Conservation (phyloP, 2,329 filamentous ascomycete species). For the Claviceps capensis region DNA sequence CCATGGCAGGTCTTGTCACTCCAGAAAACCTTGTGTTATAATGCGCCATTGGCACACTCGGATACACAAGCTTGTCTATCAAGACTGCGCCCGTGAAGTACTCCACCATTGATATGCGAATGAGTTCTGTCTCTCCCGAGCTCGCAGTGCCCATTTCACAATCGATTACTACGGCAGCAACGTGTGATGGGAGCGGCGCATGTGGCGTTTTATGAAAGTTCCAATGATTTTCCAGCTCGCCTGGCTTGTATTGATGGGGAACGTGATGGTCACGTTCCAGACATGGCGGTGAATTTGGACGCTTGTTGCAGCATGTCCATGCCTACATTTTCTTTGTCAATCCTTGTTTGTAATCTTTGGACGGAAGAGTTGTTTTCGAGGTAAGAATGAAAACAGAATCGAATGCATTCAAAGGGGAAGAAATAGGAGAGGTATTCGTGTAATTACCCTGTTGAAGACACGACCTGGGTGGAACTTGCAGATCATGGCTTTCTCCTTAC, state of each 20-base stretch:
- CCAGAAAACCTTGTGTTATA: constrained; percentile 38
- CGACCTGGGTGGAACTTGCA: constrained; percentile 18
- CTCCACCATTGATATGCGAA: constrained; percentile 37
- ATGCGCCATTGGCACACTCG: constrained; percentile 30
- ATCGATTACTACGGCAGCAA: constrained; percentile 30
- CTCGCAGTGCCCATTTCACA: constrained; percentile 40
- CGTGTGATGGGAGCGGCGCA: not conserved
- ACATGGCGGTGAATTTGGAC: constrained; percentile 13
- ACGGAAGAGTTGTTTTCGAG: too few relatives aligned
- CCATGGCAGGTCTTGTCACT: constrained; percentile 26
- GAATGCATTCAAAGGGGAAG: not conserved
- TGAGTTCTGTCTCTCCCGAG: constrained; percentile 33
- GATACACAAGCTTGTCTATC: constrained; percentile 36
- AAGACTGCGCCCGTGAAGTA: constrained; percentile 34
- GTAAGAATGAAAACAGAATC: too few relatives aligned
- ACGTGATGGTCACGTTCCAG: constrained; percentile 13
- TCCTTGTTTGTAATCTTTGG: not conserved
- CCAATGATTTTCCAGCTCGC: constrained; percentile 17
- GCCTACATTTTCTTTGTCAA: constrained; percentile 7
- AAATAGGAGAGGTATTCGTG: not conserved
- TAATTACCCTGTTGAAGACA: constrained; percentile 14
- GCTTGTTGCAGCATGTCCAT: constrained; percentile 19
- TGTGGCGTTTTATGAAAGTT: constrained; percentile 10
- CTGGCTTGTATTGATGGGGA: constrained; percentile 10
- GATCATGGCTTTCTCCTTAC: constrained; percentile 1